Conservation (phyloP, 2,329 filamentous ascomycete genomes). For the Chalara sp. region DNA sequence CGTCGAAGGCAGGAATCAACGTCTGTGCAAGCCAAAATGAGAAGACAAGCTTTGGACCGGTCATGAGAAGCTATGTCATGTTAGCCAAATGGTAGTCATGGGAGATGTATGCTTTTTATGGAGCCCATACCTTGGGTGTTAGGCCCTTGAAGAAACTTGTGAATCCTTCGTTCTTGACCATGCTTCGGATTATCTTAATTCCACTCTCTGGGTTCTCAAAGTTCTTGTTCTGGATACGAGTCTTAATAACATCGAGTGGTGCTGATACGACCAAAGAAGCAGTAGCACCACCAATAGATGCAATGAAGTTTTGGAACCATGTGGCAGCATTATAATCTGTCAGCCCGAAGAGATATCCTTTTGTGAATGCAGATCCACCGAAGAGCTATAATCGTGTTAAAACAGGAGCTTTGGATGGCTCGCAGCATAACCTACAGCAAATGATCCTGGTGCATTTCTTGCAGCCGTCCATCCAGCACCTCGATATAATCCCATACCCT, state of each 20-base stretch:
- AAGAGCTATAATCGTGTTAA: conserved; percentile 59
- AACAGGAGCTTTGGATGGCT: conserved; percentile 13
- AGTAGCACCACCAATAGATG: conserved; percentile 89
- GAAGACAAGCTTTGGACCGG: conserved; percentile 96
- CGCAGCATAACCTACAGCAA: conserved; percentile 61
- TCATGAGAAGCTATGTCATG: conserved; percentile 73
- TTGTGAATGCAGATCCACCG: conserved; percentile 93
- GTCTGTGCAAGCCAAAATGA: conserved; percentile 99
- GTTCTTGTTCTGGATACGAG: conserved; percentile 95
- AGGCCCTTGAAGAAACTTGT: conserved; percentile 95
- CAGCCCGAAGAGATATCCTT: conserved; percentile 89
- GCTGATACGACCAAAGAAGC: conserved; percentile 96
- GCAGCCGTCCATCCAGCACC: conserved; percentile 98
- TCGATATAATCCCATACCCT: conserved; percentile 92
- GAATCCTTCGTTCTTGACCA: conserved; percentile 84
- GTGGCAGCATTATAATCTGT: conserved; percentile 90
- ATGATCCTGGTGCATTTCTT: conserved; percentile 92
- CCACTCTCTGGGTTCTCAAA: conserved; percentile 97
- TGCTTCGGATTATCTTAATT: conserved; percentile 84
- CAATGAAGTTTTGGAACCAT: conserved; percentile 96
- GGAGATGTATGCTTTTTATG: too few relatives aligned
- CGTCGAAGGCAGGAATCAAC: conserved; percentile 86
- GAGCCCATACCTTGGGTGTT: conserved; percentile 66
- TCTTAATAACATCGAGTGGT: conserved; percentile 96
- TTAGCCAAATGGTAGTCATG: too few relatives aligned